Percentiles rank a stretch among this genome's conserved stretches.
Evolutionary conservation across 2,329 filamentous ascomycete species (phyloP).

Genomic region (Aurifilum marmelostoma): DNA sequence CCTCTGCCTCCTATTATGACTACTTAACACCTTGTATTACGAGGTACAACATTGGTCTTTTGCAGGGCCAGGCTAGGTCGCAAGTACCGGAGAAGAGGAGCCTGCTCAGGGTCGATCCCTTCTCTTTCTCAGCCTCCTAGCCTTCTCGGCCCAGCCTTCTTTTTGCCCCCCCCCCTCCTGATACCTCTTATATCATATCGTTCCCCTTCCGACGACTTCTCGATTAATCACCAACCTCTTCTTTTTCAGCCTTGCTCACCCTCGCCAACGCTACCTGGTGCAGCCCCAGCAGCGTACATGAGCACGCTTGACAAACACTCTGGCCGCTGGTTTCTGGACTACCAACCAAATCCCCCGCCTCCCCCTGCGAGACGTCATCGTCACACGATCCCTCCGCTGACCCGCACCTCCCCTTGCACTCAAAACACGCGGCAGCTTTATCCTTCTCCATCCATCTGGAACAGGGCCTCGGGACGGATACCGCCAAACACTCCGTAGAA

Average conservation of each 20-base stretch:
- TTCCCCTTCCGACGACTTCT: background rate
- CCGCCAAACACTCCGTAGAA: conserved; percentile 12
- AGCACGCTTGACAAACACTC: conserved; percentile 20
- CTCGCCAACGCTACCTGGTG: conserved; percentile 6
- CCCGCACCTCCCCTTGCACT: conserved; percentile 22
- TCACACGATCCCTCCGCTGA: conserved; percentile 29
- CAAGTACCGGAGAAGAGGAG: background rate
- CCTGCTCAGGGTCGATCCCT: conserved; percentile 9
- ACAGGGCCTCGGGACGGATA: conserved; percentile 13
- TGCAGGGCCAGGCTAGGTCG: conserved; percentile 1
- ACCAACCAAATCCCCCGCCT: background rate
- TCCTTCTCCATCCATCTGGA: conserved; percentile 23
- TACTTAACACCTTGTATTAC: background rate
- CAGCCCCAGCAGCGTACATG: conserved; percentile 14
- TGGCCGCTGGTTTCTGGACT: conserved; percentile 15
- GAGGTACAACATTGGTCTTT: conserved; percentile 1
- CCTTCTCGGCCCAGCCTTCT: conserved; percentile 17
- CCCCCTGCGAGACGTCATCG: conserved; percentile 27
- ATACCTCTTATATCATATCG: conserved; percentile 18
- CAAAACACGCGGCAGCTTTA: conserved; percentile 24
- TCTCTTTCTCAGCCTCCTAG: conserved; percentile 8
- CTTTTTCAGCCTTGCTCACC: conserved; percentile 10
- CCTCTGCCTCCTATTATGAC: background rate
- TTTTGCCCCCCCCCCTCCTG: conserved; percentile 17
- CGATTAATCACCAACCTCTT: background rate